Evolutionary conservation across 148 eudicot genomes (phyloP).

Genomic region (Spergularia bocconei): DNA sequence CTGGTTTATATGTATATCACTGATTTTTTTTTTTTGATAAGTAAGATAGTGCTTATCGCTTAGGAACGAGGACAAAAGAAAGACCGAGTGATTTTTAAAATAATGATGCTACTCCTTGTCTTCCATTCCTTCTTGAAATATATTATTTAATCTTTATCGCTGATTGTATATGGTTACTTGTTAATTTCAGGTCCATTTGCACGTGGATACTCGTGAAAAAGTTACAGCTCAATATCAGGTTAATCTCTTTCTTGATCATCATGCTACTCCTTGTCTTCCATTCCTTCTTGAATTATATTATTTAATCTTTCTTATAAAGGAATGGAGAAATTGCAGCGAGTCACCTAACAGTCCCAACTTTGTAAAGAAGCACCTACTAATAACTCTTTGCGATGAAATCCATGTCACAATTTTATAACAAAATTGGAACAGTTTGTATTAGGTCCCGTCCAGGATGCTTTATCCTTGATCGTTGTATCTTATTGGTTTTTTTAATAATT

Average conservation of each 20-base stretch:
- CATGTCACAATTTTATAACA: too few species aligned
- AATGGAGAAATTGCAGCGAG: neutral
- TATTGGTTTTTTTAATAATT: too few species aligned
- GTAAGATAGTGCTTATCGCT: too few species aligned
- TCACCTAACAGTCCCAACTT: too few species aligned
- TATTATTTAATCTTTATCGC: neutral
- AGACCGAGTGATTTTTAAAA: too few species aligned
- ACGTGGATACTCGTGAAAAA: constrained; percentile 87
- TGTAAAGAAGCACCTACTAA: too few species aligned
- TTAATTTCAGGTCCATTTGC: constrained; percentile 76
- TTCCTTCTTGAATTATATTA: neutral
- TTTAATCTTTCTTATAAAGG: neutral
- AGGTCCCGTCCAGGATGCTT: too few species aligned
- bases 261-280: neutral
- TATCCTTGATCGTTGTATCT: too few species aligned
- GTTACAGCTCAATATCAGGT: constrained; percentile 98
- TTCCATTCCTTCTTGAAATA: neutral
- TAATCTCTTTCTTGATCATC: constrained; percentile 5
- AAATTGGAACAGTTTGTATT: too few species aligned
- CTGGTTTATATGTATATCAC: neutral
- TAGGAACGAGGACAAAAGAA: too few species aligned
- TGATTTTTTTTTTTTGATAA: too few species aligned
- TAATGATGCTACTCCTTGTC: neutral
- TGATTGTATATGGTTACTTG: neutral
- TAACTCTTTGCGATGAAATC: too few species aligned